Conservation (phyloP, 345 rosid species). For the Capsella bursapastoris region DNA sequence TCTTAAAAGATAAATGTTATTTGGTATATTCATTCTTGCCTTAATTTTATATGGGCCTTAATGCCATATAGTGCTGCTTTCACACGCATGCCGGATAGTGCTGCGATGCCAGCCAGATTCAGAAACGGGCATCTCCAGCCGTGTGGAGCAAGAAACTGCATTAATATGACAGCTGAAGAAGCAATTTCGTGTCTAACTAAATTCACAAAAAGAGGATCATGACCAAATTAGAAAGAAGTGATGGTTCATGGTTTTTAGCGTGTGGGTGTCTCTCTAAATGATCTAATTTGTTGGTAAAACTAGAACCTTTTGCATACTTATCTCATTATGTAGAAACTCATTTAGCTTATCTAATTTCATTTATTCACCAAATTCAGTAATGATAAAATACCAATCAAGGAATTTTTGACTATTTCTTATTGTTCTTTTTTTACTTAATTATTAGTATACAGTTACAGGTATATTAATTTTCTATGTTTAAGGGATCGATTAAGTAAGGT, state of each 20-base stretch:
- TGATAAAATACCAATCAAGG: neutral
- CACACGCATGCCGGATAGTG: constrained; percentile 13
- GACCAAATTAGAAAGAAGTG: constrained; percentile 2
- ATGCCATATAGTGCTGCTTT: neutral
- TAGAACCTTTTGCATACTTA: neutral
- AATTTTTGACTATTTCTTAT: neutral
- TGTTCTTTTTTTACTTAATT: neutral
- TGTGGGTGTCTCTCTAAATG: constrained; percentile 35
- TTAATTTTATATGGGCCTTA: neutral
- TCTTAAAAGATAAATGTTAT: constrained; percentile 8
- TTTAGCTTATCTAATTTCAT: neutral
- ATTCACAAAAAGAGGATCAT: constrained; percentile 6
- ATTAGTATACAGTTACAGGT: neutral
- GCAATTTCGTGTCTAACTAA: constrained; percentile 24
- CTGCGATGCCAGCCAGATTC: constrained; percentile 13
- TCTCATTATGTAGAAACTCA: constrained; percentile 1
- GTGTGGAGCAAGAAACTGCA: constrained; percentile 42
- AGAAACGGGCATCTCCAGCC: constrained; percentile 26
- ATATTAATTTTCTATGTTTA: neutral
- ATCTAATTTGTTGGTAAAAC: neutral
- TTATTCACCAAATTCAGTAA: constrained; percentile 1
- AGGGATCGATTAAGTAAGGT: neutral
- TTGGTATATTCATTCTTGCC: neutral
- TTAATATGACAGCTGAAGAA: constrained; percentile 25
- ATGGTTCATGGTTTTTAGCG: constrained; percentile 27